Evolutionary conservation across 2,329 filamentous ascomycete species (phyloP), one percentile per base, ranked within the genome.

Genomic region (Pseudocercospora fijiensis): DNA sequence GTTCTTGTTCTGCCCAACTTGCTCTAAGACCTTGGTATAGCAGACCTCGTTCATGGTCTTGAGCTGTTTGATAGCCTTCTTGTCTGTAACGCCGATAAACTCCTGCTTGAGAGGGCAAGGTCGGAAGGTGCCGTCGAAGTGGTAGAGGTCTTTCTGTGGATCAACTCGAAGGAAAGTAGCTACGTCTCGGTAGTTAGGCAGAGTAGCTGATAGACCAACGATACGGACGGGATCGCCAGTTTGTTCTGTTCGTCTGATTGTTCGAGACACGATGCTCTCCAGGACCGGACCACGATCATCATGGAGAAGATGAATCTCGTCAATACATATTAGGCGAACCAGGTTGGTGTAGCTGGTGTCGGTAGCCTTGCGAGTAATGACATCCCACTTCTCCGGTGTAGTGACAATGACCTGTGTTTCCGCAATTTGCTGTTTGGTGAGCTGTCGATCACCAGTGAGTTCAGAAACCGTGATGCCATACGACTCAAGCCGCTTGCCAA

Each of bases 11-110:
- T 90, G 88, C 6, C 95, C 95, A 28, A 97, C 94, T 75, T 98
- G 94, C 77, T 99, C 95, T 60, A 99, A 86, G 27, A 97, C 93
- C 78, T 99, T 99, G 68, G 89, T 96, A 78, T 99, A 99, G 63
- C 92, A 97, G 60, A 99, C 93, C 72, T 99, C 95, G 74, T 99
- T 99, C 95, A 99, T 99, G 0, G 91, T 96, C 83, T 98, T 97
- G 60, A 99, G 82, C 77, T 99, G 95, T 79, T 98, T 99, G 80
- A 99, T 99, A 5, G 95, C 91, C 77, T 98, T 98, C 80, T 95
- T 96, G 71, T 99, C 95, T 0, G 94, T 97, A 49, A 99, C 90
- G 59, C 95, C 95, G 70, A 99, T 91, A 74, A 98, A 99, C 77
- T 99, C 96, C 76, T 99, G 95, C 72, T 91, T 92, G 71, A 99